These are phyloP conservation scores for Ceratocystis papillata DNA, from an alignment of 2,329 filamentous ascomycete genomes.

Conservation along the genomic window DNA sequence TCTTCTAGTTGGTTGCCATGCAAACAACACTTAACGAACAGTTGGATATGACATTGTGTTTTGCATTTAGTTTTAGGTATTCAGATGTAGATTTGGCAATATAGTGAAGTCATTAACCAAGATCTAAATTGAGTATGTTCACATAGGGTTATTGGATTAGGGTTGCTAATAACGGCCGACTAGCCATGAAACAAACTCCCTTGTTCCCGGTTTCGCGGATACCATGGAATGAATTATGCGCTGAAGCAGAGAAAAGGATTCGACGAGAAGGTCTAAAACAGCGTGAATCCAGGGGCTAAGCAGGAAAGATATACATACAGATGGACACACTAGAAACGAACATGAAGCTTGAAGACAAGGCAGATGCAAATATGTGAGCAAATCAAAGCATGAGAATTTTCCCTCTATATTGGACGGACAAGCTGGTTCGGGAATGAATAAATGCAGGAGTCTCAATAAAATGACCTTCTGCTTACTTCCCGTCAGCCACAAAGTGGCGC, in stretches of 20 bases:
- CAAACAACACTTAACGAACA: too few relatives aligned
- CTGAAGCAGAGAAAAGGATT: constrained; percentile 6
- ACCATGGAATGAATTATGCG: constrained; percentile 10
- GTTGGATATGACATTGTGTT: too few relatives aligned
- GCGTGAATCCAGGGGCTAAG: not conserved
- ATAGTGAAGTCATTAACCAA: too few relatives aligned
- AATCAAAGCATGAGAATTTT: not conserved
- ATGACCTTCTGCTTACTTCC: too few relatives aligned
- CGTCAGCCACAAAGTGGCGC: not conserved
- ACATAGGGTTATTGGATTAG: not conserved
- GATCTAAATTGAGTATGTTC: too few relatives aligned
- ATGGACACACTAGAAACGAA: not conserved
- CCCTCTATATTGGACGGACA: not conserved
- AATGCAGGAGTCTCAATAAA: too few relatives aligned
- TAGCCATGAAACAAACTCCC: not conserved
- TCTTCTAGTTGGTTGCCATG: too few relatives aligned
- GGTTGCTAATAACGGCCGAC: not conserved
- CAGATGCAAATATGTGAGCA: not conserved
- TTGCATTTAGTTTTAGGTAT: too few relatives aligned
- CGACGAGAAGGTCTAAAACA: constrained; percentile 6
- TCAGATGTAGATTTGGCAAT: too few relatives aligned
- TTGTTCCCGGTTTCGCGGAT: not conserved
- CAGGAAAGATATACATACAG: not conserved
- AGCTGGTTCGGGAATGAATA: too few relatives aligned
- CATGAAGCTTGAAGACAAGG: not conserved